Evolutionary conservation across 2,329 filamentous ascomycete genomes (phyloP), one percentile per base, ranked within the genome.

Genomic region (Coniella lustricola): DNA sequence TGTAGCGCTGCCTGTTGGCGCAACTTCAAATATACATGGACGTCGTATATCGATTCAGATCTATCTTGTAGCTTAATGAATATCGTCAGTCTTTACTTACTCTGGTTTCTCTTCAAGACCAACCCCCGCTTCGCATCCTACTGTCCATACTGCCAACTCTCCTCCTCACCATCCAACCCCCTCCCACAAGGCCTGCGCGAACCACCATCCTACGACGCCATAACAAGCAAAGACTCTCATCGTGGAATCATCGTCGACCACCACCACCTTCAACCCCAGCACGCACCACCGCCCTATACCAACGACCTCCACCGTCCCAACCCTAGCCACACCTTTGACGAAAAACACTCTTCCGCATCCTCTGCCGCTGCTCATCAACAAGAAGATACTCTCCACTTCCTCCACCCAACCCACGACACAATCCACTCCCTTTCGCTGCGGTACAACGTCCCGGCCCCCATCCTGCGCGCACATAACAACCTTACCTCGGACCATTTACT

Each of bases 61-160:
- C n/a, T n/a, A n/a, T n/a, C n/a, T n/a, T n/a, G n/a, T n/a, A n/a
- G n/a, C n/a, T n/a, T n/a, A n/a, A n/a, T n/a, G n/a, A n/a, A n/a
- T n/a, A n/a, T n/a, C n/a, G n/a, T n/a, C n/a, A n/a, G n/a, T n/a
- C n/a, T n/a, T n/a, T n/a, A n/a, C n/a, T n/a, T n/a, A n/a, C n/a
- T n/a, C n/a, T n/a, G n/a, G n/a, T n/a, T n/a, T n/a, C n/a, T n/a
- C n/a, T n/a, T n/a, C n/a, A 55, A 81, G 77, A 67, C 76, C 40
- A 89, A 89, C 61, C 69, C 73, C 25, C 80, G 85, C 35, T 90
- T 88, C 65, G 75, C 76, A 46, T 69, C 72, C 31, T 81, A 80
- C 62, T 81, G 81, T 61, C 87, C 87, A 0, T 91, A 85, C 64
- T 93, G 87, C 62, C 87, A 91, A 65, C 77, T 88, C 56, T 82